Evolutionary conservation across 192 early-diverging fungal genomes (phyloP).

Genomic region (Allomyces javanicus): DNA sequence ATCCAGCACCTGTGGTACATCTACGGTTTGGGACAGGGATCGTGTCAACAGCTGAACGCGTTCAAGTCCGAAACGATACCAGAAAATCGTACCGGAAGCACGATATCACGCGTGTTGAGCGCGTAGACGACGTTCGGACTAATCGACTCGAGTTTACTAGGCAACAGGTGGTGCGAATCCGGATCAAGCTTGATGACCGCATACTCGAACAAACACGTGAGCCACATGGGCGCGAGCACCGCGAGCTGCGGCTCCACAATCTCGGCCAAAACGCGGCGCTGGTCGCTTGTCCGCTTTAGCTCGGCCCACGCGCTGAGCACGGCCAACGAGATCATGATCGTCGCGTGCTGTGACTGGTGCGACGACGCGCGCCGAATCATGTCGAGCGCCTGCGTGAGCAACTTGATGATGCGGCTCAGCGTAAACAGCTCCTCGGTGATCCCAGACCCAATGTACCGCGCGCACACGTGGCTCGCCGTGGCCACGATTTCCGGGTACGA

Average conservation of each 20-base stretch:
- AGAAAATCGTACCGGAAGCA: slow-evolving; percentile 10
- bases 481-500: slow-evolving; percentile 51
- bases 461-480: slow-evolving; percentile 58
- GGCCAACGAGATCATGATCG: slow-evolving; percentile 53
- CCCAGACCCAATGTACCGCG: slow-evolving; percentile 68
- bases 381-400: slow-evolving; percentile 49
- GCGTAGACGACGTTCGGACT: slow-evolving; percentile 39
- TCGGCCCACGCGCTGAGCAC: slow-evolving; percentile 65
- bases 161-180: slow-evolving; percentile 15
- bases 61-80: no score
- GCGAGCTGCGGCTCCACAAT: slow-evolving; percentile 31
- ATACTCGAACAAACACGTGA: background rate
- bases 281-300: slow-evolving; percentile 41
- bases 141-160: slow-evolving; percentile 41
- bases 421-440: slow-evolving; percentile 61
- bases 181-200: slow-evolving; percentile 1
- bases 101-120: slow-evolving; percentile 38
- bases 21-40: background rate
- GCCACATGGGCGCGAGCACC: slow-evolving; percentile 1
- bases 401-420: slow-evolving; percentile 43
- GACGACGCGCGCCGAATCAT: slow-evolving; percentile 30
- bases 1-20: slow-evolving; percentile 7
- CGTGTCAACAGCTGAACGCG: no score
- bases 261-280: slow-evolving; percentile 34
- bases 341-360: slow-evolving; percentile 33